Conservation (phyloP, 805 yeast genomes). For the Myxozyma geophila region DNA sequence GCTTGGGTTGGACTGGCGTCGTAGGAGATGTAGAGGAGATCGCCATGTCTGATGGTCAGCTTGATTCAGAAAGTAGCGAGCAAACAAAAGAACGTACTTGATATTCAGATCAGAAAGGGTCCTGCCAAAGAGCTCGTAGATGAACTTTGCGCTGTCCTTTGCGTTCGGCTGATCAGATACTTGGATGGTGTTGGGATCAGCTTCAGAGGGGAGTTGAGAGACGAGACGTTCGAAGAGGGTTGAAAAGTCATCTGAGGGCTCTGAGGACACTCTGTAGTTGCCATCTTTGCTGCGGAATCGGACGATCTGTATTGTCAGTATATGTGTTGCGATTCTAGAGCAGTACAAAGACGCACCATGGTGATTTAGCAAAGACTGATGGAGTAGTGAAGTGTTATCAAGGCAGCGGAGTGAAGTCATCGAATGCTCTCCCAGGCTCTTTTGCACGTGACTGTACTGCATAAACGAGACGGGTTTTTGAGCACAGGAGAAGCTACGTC, state of each 20-base stretch:
- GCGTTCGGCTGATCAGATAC: conserved; percentile 55
- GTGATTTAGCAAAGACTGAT: neutral
- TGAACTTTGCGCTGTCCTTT: conserved; percentile 47
- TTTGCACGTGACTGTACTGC: neutral
- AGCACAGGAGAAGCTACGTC: conserved; percentile 8
- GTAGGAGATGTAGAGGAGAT: conserved; percentile 8
- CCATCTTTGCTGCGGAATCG: conserved; percentile 88
- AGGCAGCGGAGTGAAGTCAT: neutral
- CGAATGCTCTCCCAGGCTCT: conserved; percentile 10
- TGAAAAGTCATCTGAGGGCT: conserved; percentile 52
- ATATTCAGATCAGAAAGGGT: conserved; percentile 46
- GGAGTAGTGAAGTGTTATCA: neutral
- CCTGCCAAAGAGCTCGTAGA: conserved; percentile 47
- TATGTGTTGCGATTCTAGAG: neutral
- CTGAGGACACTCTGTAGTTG: conserved; percentile 67
- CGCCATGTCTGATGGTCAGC: conserved; percentile 40
- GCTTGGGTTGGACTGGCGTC: conserved; percentile 4
- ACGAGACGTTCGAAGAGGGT: conserved; percentile 47
- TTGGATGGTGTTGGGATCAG: conserved; percentile 42
- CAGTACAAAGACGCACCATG: neutral
- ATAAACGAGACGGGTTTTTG: neutral
- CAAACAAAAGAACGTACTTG: conserved; percentile 36
- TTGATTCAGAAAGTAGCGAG: neutral
- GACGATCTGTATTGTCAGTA: conserved; percentile 53
- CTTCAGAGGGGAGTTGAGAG: conserved; percentile 46